Base-by-base conservation (phyloP, 257 asterid species). In the Perilla frutescens region DNA sequence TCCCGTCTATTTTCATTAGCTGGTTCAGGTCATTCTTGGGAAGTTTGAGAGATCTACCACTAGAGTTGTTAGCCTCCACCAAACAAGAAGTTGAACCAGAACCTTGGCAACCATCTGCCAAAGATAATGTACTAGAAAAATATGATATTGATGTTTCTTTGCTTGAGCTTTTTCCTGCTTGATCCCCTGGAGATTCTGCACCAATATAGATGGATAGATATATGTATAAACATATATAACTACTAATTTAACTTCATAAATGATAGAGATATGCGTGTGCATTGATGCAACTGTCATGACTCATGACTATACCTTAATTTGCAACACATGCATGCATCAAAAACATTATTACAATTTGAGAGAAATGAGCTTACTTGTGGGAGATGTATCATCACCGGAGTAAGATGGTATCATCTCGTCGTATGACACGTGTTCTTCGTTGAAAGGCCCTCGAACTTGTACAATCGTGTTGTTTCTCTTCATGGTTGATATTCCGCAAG, bases 331-430 rank as follows among this genome's bases (percentile, higher is more conserved):
- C 5, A 1, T 43, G 10, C 48, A 34, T 34, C 26, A 69, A 40
- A 3, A 37, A n/a, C 57, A 59, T 6, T 15, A 51, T 49, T 14
- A 6, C 47, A 29, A 62, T 13, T 31, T 4, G 58, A 62, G 26
- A 70, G 26, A 11, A 77, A 45, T 12, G 58, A 34, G 37, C 37
- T 79, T 74, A 84, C 93, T 74, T 32, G 74, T 12, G 43, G 81
- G 80, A 73, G 73, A 74, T 8, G 70, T 75, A 47, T 84, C 84
- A 68, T 84, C 87, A 72, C 78, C 75, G 1, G 93, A 84, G 63
- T 81, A 83, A 3, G 89, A 89, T 6, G 91, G 96, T 31, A 87
- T 87, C 96, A 90, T 90, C 73, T 89, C 96, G 57, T 84, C 86
- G 36, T 90, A 88, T 0, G 89, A 84, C 7, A 85, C 84, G 6